Conservation (phyloP, 768 basidiomycete genomes). For the Mrakia blollopis region DNA sequence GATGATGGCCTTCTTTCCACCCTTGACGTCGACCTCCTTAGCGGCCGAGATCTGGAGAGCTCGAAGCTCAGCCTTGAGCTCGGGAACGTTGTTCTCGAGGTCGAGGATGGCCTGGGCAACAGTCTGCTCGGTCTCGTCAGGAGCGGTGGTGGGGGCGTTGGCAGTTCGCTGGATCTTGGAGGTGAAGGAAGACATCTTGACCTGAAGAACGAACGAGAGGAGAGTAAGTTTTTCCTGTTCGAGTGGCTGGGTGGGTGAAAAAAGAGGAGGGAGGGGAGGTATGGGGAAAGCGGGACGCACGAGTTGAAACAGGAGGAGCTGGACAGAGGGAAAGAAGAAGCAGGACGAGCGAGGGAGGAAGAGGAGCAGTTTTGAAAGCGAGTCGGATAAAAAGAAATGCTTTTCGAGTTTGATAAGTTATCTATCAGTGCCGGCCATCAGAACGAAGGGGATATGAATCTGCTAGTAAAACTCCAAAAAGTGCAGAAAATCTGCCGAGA, state of each 20-base stretch:
- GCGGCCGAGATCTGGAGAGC: conserved; percentile 96
- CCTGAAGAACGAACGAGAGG: not conserved
- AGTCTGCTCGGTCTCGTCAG: conserved; percentile 32
- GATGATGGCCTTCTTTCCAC: conserved; percentile 98
- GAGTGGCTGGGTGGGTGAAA: no score
- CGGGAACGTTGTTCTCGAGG: conserved; percentile 96
- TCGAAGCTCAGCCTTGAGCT: conserved; percentile 94
- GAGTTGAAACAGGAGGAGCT: conserved; percentile 10
- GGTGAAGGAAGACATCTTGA: conserved; percentile 38
- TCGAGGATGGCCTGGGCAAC: conserved; percentile 78
- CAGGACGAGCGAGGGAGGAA: no score
- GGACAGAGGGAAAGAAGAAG: not conserved
- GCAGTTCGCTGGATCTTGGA: conserved; percentile 91
- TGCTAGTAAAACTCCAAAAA: no score
- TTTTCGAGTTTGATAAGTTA: no score
- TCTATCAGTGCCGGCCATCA: no score
- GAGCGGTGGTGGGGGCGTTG: conserved; percentile 74
- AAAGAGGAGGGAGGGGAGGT: not conserved
- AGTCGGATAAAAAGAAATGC: no score
- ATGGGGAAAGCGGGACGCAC: not conserved
- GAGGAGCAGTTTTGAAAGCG: not conserved
- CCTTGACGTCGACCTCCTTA: conserved; percentile 97
- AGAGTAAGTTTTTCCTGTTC: no score
- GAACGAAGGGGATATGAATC: no score
- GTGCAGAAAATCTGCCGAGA: no score